Percentiles rank a stretch among this genome's conserved stretches.
Evolutionary conservation across 2,329 filamentous ascomycete genomes (phyloP).

Genomic region (Allantophomopsis cytisporea): DNA sequence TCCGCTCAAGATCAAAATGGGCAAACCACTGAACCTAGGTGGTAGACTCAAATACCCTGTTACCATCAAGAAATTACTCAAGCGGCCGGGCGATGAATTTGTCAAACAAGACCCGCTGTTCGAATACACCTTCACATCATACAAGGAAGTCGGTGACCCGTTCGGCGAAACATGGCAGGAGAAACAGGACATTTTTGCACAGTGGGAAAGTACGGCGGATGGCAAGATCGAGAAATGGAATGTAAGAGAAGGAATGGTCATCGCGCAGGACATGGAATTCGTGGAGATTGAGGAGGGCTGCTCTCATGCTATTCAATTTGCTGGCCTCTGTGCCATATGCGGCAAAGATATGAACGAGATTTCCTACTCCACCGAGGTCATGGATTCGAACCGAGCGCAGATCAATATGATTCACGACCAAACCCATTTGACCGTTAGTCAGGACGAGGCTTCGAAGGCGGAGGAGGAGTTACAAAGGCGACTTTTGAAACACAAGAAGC

Average conservation of each 20-base stretch:
- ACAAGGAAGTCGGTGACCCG: slow-evolving; percentile 60
- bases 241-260: slow-evolving; percentile 51
- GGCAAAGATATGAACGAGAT: slow-evolving; percentile 93
- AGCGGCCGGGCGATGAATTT: slow-evolving; percentile 60
- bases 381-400: slow-evolving; percentile 73
- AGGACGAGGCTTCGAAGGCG: slow-evolving; percentile 63
- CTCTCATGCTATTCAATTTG: slow-evolving; percentile 80
- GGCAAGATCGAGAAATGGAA: slow-evolving; percentile 69
- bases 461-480: slow-evolving; percentile 81
- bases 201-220: slow-evolving; percentile 75
- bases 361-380: slow-evolving; percentile 68
- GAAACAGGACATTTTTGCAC: slow-evolving; percentile 56
- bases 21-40: slow-evolving; percentile 36
- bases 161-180: slow-evolving; percentile 48
- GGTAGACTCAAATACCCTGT: slow-evolving; percentile 78
- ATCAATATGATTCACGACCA: slow-evolving; percentile 96
- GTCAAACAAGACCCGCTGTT: slow-evolving; percentile 67
- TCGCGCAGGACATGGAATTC: slow-evolving; percentile 41
- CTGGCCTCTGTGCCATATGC: slow-evolving; percentile 81
- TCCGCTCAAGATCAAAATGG: slow-evolving; percentile 21
- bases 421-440: slow-evolving; percentile 72
- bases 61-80: slow-evolving; percentile 76
- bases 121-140: slow-evolving; percentile 76
- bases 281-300: slow-evolving; percentile 84
- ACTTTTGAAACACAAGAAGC: slow-evolving; percentile 65